These are phyloP conservation scores for Melanopsichium pennsylvanicum DNA, from an alignment of 1,284 basidiomycete species.

Conservation along the genomic window DNA sequence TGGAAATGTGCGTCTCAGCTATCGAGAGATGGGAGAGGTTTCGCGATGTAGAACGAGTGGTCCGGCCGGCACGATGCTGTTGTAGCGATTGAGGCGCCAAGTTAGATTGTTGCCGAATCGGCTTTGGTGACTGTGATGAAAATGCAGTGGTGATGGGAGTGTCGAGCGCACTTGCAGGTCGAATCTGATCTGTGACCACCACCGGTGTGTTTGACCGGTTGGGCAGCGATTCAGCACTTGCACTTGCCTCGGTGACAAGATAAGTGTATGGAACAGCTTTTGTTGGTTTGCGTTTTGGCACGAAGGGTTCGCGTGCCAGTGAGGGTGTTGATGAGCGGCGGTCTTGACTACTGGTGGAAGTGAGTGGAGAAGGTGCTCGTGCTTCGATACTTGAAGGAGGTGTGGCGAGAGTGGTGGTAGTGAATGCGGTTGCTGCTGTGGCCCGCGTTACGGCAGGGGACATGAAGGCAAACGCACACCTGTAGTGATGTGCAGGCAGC, in stretches of 20 bases:
- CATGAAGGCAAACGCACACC: too few species aligned
- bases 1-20: neutral
- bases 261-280: conserved; percentile 34
- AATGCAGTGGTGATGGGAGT: conserved; percentile 3
- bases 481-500: too few species aligned
- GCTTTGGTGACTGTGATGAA: neutral
- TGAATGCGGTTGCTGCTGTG: conserved; percentile 22
- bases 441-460: conserved; percentile 37
- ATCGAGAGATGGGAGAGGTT: neutral
- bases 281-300: conserved; percentile 28
- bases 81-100: too few species aligned
- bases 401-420: neutral
- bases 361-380: too few species aligned
- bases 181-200: neutral
- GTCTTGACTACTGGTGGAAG: conserved; percentile 1
- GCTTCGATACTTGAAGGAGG: neutral
- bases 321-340: conserved; percentile 13
- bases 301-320: conserved; percentile 19
- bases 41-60: conserved; percentile 15
- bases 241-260: conserved; percentile 17
- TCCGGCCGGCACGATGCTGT: conserved; percentile 1
- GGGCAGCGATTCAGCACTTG: conserved; percentile 23
- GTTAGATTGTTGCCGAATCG: too few species aligned
- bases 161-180: conserved; percentile 25
- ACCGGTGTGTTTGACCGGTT: too few species aligned